A percentile compares a stretch with the other conserved stretches of the same genome.
Evolutionary conservation across 805 yeast genomes (phyloP).

Genomic region (Hanseniaspora mollemarum): DNA sequence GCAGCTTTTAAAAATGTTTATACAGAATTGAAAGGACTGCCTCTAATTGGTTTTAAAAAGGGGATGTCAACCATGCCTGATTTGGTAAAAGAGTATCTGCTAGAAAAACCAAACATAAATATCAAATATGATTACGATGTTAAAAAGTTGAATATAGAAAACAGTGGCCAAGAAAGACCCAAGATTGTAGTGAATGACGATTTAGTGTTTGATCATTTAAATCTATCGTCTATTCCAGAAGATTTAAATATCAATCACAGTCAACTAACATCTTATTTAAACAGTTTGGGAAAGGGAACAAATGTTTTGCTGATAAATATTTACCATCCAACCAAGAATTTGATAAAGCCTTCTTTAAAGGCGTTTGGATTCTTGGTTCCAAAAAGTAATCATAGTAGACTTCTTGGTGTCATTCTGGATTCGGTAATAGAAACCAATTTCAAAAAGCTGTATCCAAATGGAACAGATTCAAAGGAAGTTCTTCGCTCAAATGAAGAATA

Average conservation of each 20-base stretch:
- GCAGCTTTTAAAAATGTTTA: slow-evolving; percentile 32
- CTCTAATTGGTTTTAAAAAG: slow-evolving; percentile 47
- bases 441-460: slow-evolving; percentile 25
- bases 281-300: slow-evolving; percentile 26
- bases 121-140: slow-evolving; percentile 2
- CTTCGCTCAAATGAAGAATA: slow-evolving; percentile 28
- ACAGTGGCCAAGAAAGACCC: neutral
- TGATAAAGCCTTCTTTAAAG: slow-evolving; percentile 32
- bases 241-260: slow-evolving; percentile 23
- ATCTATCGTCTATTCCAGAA: slow-evolving; percentile 43
- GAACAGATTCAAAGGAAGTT: neutral
- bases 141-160: neutral
- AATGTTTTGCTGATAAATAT: slow-evolving; percentile 62
- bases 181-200: neutral
- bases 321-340: slow-evolving; percentile 39
- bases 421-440: slow-evolving; percentile 64
- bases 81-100: slow-evolving; percentile 33
- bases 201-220: slow-evolving; percentile 40
- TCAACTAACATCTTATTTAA: slow-evolving; percentile 21
- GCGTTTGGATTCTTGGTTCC: slow-evolving; percentile 93
- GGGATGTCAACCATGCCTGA: slow-evolving; percentile 49
- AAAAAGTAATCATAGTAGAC: slow-evolving; percentile 39
- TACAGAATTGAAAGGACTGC: slow-evolving; percentile 38
- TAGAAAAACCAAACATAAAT: slow-evolving; percentile 33
- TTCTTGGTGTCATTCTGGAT: slow-evolving; percentile 84